Conservation (phyloP, 345 rosid genomes). For the Diplotaxis tenuifolia region DNA sequence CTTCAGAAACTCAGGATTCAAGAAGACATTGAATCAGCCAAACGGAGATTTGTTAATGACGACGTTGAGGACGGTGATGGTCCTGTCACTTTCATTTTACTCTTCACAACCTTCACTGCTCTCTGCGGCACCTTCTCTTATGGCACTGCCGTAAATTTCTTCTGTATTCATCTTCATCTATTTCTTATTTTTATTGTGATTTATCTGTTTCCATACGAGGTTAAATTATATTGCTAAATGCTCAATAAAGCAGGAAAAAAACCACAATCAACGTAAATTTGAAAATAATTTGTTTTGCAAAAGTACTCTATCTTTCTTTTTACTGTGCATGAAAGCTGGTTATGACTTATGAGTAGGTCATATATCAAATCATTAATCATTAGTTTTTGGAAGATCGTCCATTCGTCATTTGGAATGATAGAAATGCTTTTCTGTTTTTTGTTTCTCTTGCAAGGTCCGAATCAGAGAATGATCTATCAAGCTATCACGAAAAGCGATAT, state of each 20-base stretch:
- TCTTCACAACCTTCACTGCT: conserved; percentile 34
- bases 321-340: too few species aligned
- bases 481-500: neutral
- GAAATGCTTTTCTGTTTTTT: neutral
- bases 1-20: conserved; percentile 21
- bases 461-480: neutral
- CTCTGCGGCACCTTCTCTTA: conserved; percentile 36
- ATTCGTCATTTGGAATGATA: neutral
- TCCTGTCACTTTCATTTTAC: conserved; percentile 30
- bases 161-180: conserved; percentile 2
- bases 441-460: neutral
- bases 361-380: neutral
- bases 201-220: neutral
- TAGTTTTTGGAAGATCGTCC: neutral
- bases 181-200: neutral
- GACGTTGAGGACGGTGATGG: conserved; percentile 14
- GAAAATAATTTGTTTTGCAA: neutral
- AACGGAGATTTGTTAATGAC: neutral
- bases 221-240: neutral
- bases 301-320: neutral
- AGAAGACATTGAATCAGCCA: conserved; percentile 26
- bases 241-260: neutral
- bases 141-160: conserved; percentile 39
- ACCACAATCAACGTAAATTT: neutral
- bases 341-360: neutral